Evolutionary conservation across 805 yeast genomes (phyloP).

Genomic region (Saccharomycopsis sp.): DNA sequence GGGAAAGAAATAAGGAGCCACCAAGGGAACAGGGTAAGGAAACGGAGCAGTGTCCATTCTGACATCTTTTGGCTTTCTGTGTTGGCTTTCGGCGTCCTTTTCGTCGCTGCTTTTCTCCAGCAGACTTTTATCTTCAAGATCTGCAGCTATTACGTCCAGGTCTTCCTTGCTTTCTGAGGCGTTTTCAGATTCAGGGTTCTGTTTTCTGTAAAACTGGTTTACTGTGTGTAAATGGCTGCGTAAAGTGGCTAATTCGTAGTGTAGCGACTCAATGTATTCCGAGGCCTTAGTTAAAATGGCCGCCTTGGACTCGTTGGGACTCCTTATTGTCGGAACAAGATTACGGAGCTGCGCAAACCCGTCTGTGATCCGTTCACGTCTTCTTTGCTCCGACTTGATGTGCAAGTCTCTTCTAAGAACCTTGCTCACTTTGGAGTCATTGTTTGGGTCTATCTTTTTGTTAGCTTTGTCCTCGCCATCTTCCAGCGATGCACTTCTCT

Average conservation of each 20-base stretch:
- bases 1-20: not conserved
- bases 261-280: conserved; percentile 36
- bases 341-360: conserved; percentile 36
- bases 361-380: conserved; percentile 41
- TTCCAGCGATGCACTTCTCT: not conserved
- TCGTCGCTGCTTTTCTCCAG: not conserved
- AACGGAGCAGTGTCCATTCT: not conserved
- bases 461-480: not conserved
- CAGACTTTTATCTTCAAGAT: not conserved
- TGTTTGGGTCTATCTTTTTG: not conserved
- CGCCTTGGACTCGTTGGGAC: conserved; percentile 41
- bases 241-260: conserved; percentile 27
- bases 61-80: not conserved
- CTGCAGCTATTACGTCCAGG: not conserved
- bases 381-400: conserved; percentile 40
- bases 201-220: conserved; percentile 20
- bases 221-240: conserved; percentile 22
- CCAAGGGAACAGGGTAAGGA: not conserved
- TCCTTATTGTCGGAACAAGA: conserved; percentile 35
- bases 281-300: conserved; percentile 36
- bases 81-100: not conserved
- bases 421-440: conserved; percentile 14
- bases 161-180: not conserved
- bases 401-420: conserved; percentile 31
- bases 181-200: not conserved